Evolutionary conservation across 345 rosid genomes (phyloP).

Genomic region (Carallia pectinifolia): DNA sequence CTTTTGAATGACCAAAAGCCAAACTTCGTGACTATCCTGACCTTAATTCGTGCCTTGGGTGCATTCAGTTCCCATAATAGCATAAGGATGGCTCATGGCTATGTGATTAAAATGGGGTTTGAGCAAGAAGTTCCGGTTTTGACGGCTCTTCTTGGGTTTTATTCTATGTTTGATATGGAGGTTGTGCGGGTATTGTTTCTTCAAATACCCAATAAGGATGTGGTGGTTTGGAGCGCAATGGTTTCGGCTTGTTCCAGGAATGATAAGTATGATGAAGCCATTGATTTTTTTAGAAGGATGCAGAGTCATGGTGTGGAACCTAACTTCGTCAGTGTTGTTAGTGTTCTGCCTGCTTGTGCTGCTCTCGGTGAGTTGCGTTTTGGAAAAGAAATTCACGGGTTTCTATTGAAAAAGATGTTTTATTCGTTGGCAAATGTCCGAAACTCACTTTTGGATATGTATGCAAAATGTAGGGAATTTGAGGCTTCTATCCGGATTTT

Average conservation of each 20-base stretch:
- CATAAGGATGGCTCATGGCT: constrained; percentile 19
- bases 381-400: constrained; percentile 27
- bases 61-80: constrained; percentile 12
- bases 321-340: constrained; percentile 22
- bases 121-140: constrained; percentile 22
- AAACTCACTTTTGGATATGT: constrained; percentile 27
- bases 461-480: constrained; percentile 28
- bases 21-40: constrained; percentile 25
- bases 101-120: constrained; percentile 27
- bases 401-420: constrained; percentile 12
- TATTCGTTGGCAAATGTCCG: constrained; percentile 12
- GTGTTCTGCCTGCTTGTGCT: constrained; percentile 29
- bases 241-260: constrained; percentile 26
- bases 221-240: constrained; percentile 35
- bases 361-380: constrained; percentile 16
- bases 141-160: constrained; percentile 21
- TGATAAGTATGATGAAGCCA: constrained; percentile 20
- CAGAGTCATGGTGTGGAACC: constrained; percentile 16
- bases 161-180: constrained; percentile 16
- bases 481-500: constrained; percentile 12
- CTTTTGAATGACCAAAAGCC: constrained; percentile 26
- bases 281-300: constrained; percentile 30
- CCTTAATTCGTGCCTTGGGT: constrained; percentile 19
- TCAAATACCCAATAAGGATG: constrained; percentile 23
- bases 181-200: constrained; percentile 22